Evolutionary conservation across 345 rosid genomes (phyloP).

Genomic region (Mallotus nudiflorus): DNA sequence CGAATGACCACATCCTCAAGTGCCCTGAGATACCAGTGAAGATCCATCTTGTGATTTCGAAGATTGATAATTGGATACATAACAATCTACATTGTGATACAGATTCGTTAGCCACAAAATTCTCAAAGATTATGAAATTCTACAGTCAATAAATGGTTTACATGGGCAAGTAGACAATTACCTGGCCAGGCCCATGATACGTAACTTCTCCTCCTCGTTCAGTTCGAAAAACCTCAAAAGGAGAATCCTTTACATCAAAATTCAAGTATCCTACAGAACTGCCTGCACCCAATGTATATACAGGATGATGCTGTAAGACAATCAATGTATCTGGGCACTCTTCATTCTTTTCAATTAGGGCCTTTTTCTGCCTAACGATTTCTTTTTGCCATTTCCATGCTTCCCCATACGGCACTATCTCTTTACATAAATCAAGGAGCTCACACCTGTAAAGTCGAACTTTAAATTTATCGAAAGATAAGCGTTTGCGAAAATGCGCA

Average conservation of each 20-base stretch:
- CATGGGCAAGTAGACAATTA: conserved; percentile 23
- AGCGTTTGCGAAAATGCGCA: neutral
- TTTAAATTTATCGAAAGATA: neutral
- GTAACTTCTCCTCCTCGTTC: conserved; percentile 95
- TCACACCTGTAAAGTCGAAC: conserved; percentile 48
- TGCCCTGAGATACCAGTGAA: conserved; percentile 91
- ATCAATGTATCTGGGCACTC: conserved; percentile 69
- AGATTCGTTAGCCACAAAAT: too few species aligned
- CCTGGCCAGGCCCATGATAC: conserved; percentile 96
- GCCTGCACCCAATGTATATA: conserved; percentile 72
- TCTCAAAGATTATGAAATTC: too few species aligned
- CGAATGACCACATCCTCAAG: conserved; percentile 85
- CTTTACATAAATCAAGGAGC: conserved; percentile 59
- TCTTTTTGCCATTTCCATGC: conserved; percentile 81
- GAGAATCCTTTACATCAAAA: conserved; percentile 61
- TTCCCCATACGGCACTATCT: conserved; percentile 56
- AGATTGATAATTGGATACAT: conserved; percentile 88
- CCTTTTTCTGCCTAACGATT: conserved; percentile 56
- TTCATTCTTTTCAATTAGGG: conserved; percentile 44
- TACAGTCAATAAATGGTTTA: too few species aligned
- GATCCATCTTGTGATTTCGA: conserved; percentile 88
- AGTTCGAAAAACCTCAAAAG: conserved; percentile 68
- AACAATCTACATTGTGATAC: conserved; percentile 69
- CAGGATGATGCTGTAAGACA: conserved; percentile 68
- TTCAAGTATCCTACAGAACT: conserved; percentile 57